Conservation (phyloP, 139 green algal species). For the Chlorella vulgaris region DNA sequence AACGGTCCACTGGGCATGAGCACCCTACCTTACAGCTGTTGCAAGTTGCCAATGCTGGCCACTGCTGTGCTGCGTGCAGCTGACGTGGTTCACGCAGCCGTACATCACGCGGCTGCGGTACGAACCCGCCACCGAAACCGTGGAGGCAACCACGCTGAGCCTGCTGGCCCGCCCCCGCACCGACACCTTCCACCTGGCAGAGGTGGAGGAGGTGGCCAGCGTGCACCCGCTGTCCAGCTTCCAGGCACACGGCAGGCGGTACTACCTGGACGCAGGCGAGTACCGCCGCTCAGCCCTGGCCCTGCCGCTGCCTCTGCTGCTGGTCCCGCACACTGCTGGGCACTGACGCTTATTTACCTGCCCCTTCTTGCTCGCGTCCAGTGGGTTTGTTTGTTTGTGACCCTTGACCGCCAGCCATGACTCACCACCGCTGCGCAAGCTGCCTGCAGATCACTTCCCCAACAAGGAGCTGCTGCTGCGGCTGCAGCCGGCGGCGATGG, state of each 20-base stretch:
- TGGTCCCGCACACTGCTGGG: not conserved
- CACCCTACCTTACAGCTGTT: too few relatives aligned
- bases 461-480: constrained; percentile 38
- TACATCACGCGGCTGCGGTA: constrained; percentile 15
- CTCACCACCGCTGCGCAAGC: not conserved
- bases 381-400: not conserved
- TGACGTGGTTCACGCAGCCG: constrained; percentile 31
- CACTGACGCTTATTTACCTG: too few relatives aligned
- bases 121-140: constrained; percentile 35
- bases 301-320: too few relatives aligned
- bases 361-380: too few relatives aligned
- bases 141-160: constrained; percentile 39
- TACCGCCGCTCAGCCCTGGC: too few relatives aligned
- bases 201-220: constrained; percentile 35
- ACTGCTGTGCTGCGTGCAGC: too few relatives aligned
- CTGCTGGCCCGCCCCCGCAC: constrained; percentile 34
- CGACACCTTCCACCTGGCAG: constrained; percentile 17
- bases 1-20: too few relatives aligned
- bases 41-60: too few relatives aligned
- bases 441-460: constrained; percentile 16
- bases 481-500: constrained; percentile 38
- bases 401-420: not conserved
- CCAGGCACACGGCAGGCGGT: constrained; percentile 4
- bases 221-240: constrained; percentile 56
- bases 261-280: constrained; percentile 19